Base-by-base conservation (phyloP, 2,329 filamentous ascomycete genomes). In the Cladophialophora yegresii region DNA sequence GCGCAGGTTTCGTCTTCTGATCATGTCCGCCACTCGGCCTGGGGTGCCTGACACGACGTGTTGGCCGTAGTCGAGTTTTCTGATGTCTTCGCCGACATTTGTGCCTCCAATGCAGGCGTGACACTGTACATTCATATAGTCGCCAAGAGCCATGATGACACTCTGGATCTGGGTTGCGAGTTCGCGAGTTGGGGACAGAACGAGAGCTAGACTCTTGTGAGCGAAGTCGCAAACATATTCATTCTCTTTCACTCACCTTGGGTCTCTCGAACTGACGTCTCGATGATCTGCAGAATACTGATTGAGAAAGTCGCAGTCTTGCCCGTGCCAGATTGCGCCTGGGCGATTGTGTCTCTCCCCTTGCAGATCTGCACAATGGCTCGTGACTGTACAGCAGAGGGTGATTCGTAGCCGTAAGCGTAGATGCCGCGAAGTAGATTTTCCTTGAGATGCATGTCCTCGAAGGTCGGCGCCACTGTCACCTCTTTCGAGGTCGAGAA, bases 111-210 rank as follows among this genome's bases (percentile, higher is more conserved):
- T 98, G 79, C 95, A 99, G 65, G 95, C 93, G 74, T 99, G 95
- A 81, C 95, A 99, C 80, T 99, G 93, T 3, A 99, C 92, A 76
- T 97, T 97, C 95, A 99, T 98, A 83, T 97, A 99, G 79, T 99
- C 95, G 70, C 95, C 95, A n/a, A 99, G 86, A n/a, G 95, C 95
- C 88, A 98, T 96, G 72, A 99, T 90, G 65, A 99, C 95, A 40
- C 92, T 96, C 80, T 99, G 95, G 70, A 99, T 99, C 80, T 99
- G 95, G 30, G 93, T 97, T 53, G 95, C 95, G 70, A 99, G 83
- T 84, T 99, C 95, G 76, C 95, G 92, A 22, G 93, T 98, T 2
- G 95, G 95, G 3, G 95, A 97, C 8, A 99, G 87, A 9, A 99
- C 93, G 51, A 99, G 87, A 4, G 95, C 95, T 82, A 62, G 7